Conservation (phyloP, 1,139 yeast genomes). For the Candida sp. region DNA sequence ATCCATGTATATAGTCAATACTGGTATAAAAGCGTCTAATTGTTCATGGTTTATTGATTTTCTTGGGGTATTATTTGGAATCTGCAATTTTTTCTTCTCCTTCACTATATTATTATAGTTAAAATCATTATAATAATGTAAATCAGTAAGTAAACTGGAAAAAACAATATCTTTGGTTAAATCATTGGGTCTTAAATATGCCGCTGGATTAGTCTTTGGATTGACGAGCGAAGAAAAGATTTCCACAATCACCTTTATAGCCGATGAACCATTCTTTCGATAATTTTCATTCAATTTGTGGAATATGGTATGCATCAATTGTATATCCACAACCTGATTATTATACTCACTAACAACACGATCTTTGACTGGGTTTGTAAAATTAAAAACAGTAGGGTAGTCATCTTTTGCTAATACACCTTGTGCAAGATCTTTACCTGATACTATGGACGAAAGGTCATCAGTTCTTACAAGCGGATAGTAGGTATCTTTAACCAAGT, state of each 20-base stretch:
- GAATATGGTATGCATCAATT: conserved; percentile 10
- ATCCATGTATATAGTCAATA: conserved; percentile 18
- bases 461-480: background rate
- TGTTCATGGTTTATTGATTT: conserved; percentile 23
- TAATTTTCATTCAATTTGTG: conserved; percentile 27
- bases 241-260: conserved; percentile 19
- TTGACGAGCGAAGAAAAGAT: conserved; percentile 19
- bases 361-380: background rate
- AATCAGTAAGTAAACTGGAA: conserved; percentile 28
- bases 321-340: conserved; percentile 17
- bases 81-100: conserved; percentile 10
- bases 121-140: conserved; percentile 32
- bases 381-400: background rate
- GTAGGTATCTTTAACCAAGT: background rate
- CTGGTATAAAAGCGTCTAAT: conserved; percentile 12
- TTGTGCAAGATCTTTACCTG: background rate
- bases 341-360: conserved; percentile 2
- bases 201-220: conserved; percentile 14
- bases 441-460: background rate
- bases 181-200: conserved; percentile 16
- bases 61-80: conserved; percentile 20
- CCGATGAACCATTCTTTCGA: conserved; percentile 15
- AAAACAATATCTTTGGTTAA: conserved; percentile 28
- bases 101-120: conserved; percentile 20
- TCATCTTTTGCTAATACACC: background rate